Base-by-base conservation (phyloP, 2,329 filamentous ascomycete species). In the Hymenoscyphus linearis region DNA sequence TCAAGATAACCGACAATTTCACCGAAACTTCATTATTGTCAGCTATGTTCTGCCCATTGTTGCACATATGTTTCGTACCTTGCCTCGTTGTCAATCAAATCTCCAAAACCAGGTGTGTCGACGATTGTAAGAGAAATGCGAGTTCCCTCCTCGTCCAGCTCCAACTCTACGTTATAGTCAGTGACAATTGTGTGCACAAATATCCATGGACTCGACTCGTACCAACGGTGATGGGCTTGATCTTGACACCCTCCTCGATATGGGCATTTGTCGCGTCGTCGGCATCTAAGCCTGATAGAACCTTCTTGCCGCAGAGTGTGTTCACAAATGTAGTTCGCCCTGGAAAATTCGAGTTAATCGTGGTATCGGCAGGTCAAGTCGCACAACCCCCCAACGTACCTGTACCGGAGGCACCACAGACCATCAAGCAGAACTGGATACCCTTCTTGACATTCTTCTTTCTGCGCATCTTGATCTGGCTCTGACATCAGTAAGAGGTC, bases 361-460 rank as follows among this genome's bases (percentile, higher is more conserved):
- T 27, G 36, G 27, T 58, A n/a, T 59, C 18, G 14, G 31, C 31
- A n/a, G 40, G 22, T 25, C 18, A 34, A 27, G 40, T 52, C n/a
- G 18, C 18, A 60, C 26, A 44, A 62, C 57, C 55, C 13, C 65
- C 58, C 56, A 63, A 80, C 84, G 74, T 86, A 96, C 92, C 95
- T 79, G 95, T 98, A 78, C 95, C 95, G 72, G 93, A 98, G 76
- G 95, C 95, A 82, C 95, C 95, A 77, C 95, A 98, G 74, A 99
- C 95, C 95, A 99, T 99, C 85, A 99, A 80, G 79, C 93, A 98
- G 83, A 99, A 99, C 84, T 99, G 95, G 76, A 99, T 98, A 76
- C 95, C 95, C 69, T 74, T 74, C 67, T 74, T 74, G 82, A 99
- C 93, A 85, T 99, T 98, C 90, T 99, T 99, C 93, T 99, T 99